Conservation (phyloP, 2,329 filamentous ascomycete genomes). For the Sporothrix humicola region DNA sequence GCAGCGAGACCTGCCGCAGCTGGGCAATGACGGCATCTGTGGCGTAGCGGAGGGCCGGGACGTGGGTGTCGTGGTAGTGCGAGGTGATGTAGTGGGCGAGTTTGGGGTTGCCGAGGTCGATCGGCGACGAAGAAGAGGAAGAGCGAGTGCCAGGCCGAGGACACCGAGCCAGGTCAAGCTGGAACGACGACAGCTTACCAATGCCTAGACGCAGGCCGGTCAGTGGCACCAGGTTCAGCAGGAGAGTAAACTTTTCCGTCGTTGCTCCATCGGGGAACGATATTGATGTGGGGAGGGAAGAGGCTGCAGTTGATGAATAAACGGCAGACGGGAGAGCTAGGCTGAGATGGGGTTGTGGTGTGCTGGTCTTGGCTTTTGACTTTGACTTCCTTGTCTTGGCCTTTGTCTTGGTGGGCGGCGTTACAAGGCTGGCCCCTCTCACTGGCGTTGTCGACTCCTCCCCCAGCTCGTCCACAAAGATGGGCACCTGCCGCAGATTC, state of each 20-base stretch:
- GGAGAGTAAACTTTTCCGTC: conserved; percentile 3
- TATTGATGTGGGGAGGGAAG: neutral
- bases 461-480: neutral
- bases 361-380: neutral
- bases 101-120: conserved; percentile 19
- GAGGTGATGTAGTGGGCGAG: conserved; percentile 15
- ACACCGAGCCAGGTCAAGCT: neutral
- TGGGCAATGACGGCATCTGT: conserved; percentile 21
- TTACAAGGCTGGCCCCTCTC: neutral
- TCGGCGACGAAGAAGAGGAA: neutral
- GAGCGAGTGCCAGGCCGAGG: neutral
- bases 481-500: neutral
- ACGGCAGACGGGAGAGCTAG: neutral
- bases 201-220: conserved; percentile 15
- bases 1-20: conserved; percentile 1
- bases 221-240: conserved; percentile 8
- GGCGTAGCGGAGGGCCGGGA: conserved; percentile 11
- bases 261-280: conserved; percentile 9
- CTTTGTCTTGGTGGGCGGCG: neutral
- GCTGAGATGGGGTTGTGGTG: neutral
- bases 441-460: neutral
- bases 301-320: neutral
- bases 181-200: conserved; percentile 15
- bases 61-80: neutral
- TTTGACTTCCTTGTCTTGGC: neutral